Conservation (phyloP, 305 asterid species). For the Solanum aculeatissimum region DNA sequence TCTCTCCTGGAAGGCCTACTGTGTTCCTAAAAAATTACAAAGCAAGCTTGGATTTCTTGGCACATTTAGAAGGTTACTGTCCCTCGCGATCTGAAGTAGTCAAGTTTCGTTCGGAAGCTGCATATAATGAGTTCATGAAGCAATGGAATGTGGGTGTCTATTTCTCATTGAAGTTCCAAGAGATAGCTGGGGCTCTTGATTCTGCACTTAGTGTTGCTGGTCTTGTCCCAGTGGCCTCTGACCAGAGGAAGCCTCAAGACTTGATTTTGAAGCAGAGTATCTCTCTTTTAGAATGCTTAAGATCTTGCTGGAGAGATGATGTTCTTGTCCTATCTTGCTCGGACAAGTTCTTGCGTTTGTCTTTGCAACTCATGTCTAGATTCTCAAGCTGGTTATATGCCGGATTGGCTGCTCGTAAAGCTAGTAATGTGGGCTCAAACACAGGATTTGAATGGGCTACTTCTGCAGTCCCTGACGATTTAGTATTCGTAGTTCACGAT, state of each 20-base stretch:
- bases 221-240: conserved; percentile 33
- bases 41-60: conserved; percentile 79
- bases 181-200: conserved; percentile 95
- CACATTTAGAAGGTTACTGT: conserved; percentile 78
- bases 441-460: conserved; percentile 79
- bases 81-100: conserved; percentile 60
- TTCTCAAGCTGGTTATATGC: conserved; percentile 79
- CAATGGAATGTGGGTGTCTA: conserved; percentile 95
- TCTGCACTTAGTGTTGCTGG: conserved; percentile 60
- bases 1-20: conserved; percentile 95
- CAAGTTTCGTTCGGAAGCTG: conserved; percentile 72
- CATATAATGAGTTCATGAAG: conserved; percentile 76
- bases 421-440: conserved; percentile 40
- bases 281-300: conserved; percentile 76
- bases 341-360: conserved; percentile 89
- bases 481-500: conserved; percentile 76
- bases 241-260: conserved; percentile 32
- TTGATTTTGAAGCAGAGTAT: conserved; percentile 66
- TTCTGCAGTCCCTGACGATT: conserved; percentile 77
- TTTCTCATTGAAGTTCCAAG: conserved; percentile 97
- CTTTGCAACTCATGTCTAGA: conserved; percentile 90
- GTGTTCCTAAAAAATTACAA: conserved; percentile 83
- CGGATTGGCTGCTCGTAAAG: conserved; percentile 71
- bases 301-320: conserved; percentile 90
- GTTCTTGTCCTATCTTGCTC: conserved; percentile 79